These are phyloP conservation scores for Epichloe elymi DNA, from an alignment of 2,329 filamentous ascomycete species.

Conservation along the genomic window DNA sequence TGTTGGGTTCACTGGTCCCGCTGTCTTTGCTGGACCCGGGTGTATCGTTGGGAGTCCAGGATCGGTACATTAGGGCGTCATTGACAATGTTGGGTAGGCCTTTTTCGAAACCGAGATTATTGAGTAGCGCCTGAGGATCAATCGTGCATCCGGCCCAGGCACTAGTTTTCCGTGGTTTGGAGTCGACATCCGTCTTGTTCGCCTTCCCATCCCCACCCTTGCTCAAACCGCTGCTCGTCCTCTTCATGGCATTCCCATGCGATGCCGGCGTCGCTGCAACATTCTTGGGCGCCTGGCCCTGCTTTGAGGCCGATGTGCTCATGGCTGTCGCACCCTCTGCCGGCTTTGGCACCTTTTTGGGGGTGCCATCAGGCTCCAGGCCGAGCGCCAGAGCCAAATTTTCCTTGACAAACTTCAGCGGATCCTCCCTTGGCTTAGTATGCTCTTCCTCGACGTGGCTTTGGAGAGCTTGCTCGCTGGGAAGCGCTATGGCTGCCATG, in stretches of 20 bases:
- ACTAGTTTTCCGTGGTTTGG: conserved; percentile 8
- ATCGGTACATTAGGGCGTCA: conserved; percentile 40
- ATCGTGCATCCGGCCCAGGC: conserved; percentile 32
- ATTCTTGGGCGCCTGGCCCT: conserved; percentile 33
- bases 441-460: conserved; percentile 47
- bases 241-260: conserved; percentile 36
- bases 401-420: conserved; percentile 38
- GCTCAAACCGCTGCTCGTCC: conserved; percentile 32
- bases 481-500: conserved; percentile 33
- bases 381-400: conserved; percentile 35
- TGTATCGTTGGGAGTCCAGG: conserved; percentile 48
- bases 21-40: conserved; percentile 51
- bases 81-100: conserved; percentile 32
- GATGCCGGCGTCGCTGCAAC: conserved; percentile 36
- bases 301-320: conserved; percentile 30
- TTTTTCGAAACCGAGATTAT: conserved; percentile 21
- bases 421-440: conserved; percentile 39
- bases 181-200: conserved; percentile 11
- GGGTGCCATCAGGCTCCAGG: conserved; percentile 36
- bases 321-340: conserved; percentile 22
- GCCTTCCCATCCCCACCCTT: conserved; percentile 24
- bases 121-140: conserved; percentile 32
- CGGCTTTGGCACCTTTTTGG: conserved; percentile 22
- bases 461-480: conserved; percentile 39
- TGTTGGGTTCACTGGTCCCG: conserved; percentile 45